Evolutionary conservation across 768 basidiomycete genomes (phyloP).

Genomic region (Pleurotus citrinopileatus): DNA sequence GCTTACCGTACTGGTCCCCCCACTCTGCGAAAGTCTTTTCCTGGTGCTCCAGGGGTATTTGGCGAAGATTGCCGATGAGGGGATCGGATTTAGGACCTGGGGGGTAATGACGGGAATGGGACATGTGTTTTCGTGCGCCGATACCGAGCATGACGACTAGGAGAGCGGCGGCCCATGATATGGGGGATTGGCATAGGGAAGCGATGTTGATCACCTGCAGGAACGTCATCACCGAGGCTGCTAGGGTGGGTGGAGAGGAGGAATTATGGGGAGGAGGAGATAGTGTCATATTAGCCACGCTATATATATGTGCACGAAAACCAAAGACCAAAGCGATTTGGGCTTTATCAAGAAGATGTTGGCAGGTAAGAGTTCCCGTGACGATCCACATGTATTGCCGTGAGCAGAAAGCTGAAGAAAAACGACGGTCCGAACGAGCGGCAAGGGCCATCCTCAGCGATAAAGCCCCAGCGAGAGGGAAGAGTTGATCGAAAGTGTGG

Average conservation of each 20-base stretch:
- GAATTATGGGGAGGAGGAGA: background rate
- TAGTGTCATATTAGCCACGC: background rate
- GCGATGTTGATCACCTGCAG: background rate
- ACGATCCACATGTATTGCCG: conserved; percentile 10
- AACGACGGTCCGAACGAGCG: conserved; percentile 10
- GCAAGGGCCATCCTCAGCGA: conserved; percentile 1
- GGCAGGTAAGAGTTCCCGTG: conserved; percentile 2
- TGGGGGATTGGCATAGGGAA: background rate
- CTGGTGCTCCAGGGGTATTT: conserved; percentile 37
- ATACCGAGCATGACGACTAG: background rate
- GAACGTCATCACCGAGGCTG: background rate
- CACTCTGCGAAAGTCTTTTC: conserved; percentile 39
- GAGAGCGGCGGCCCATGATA: conserved; percentile 1
- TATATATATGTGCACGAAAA: background rate
- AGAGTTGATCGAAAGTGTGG: conserved; percentile 7
- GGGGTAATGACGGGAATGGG: conserved; percentile 25
- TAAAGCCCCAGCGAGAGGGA: conserved; percentile 2
- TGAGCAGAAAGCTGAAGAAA: background rate
- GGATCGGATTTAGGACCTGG: conserved; percentile 47
- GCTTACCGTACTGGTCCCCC: conserved; percentile 42
- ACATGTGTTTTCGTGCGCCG: background rate
- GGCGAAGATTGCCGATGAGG: conserved; percentile 45
- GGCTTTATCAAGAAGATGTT: conserved; percentile 1
- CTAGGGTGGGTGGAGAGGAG: background rate
- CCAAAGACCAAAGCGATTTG: background rate